A percentile compares a stretch with the other conserved stretches of the same genome.
phyloP scores from a whole-genome alignment of 2,329 filamentous ascomycete species.

The Penicillium sp. region DNA sequence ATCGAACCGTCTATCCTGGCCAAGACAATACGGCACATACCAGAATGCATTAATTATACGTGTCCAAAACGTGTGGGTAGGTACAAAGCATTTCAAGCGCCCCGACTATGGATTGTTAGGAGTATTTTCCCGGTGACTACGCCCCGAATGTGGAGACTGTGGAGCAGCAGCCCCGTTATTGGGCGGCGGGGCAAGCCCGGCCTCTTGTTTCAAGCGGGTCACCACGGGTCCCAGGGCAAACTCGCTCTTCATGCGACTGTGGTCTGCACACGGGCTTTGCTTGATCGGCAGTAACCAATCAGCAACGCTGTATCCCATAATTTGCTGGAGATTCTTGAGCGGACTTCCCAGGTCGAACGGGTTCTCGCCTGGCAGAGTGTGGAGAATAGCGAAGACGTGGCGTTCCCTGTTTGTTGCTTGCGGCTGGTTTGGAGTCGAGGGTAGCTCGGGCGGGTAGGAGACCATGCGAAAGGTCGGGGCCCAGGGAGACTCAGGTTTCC shows the following conservation, averaged over 20 bases:
- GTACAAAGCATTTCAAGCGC: not conserved
- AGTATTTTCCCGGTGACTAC: not conserved
- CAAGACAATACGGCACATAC: not conserved
- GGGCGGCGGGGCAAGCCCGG: conserved; percentile 34
- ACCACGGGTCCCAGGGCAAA: conserved; percentile 67
- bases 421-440: conserved; percentile 17
- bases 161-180: conserved; percentile 1
- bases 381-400: conserved; percentile 75
- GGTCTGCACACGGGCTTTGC: conserved; percentile 70
- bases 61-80: not conserved
- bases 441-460: conserved; percentile 40
- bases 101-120: conserved; percentile 1
- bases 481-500: conserved; percentile 36
- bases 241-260: conserved; percentile 64
- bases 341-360: conserved; percentile 74
- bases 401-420: conserved; percentile 43
- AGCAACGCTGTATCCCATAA: conserved; percentile 70
- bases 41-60: conserved; percentile 1
- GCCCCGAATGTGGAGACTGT: conserved; percentile 3
- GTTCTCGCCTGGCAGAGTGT: conserved; percentile 72
- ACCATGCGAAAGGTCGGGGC: conserved; percentile 41
- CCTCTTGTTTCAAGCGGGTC: conserved; percentile 52
- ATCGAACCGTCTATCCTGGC: not conserved
- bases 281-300: conserved; percentile 82
- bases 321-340: conserved; percentile 68